Conservation (phyloP, 2,329 filamentous ascomycete species). For the Alternaria gansuensis region DNA sequence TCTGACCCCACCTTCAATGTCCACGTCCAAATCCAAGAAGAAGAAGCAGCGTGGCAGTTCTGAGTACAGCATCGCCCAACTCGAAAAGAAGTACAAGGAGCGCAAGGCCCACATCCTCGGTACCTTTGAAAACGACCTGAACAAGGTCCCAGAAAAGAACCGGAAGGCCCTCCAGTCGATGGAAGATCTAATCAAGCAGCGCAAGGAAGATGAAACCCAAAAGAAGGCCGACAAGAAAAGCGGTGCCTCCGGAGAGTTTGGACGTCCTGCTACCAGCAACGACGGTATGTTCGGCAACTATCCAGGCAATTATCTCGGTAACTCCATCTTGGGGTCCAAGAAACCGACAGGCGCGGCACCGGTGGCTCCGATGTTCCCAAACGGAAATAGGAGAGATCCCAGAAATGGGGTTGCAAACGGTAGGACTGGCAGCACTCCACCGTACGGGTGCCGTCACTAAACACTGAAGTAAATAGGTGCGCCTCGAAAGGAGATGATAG, state of each 20-base stretch:
- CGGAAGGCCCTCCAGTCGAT: constrained; percentile 3
- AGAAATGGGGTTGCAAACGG: constrained; percentile 8
- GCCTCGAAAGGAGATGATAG: not conserved
- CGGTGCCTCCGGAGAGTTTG: not conserved
- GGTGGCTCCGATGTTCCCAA: constrained; percentile 33
- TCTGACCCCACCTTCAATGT: not conserved
- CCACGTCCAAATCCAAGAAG: not conserved
- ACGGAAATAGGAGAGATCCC: constrained; percentile 11
- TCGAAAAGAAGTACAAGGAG: constrained; percentile 9
- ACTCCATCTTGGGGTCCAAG: constrained; percentile 29
- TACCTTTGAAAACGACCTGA: not conserved
- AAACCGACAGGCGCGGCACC: constrained; percentile 27
- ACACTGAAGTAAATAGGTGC: not conserved
- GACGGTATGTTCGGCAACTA: constrained; percentile 9
- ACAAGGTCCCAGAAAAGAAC: constrained; percentile 2
- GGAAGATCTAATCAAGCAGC: not conserved
- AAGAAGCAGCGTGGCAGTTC: constrained; percentile 5
- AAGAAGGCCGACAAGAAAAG: not conserved
- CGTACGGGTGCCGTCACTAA: not conserved
- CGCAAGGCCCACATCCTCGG: not conserved
- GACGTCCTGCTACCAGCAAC: not conserved
- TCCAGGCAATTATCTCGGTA: constrained; percentile 25
- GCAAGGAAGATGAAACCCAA: not conserved
- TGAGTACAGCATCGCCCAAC: not conserved
- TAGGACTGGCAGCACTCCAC: not conserved